Base-by-base conservation (phyloP, 2,329 filamentous ascomycete species). In the Nigrospora osmanthi region DNA sequence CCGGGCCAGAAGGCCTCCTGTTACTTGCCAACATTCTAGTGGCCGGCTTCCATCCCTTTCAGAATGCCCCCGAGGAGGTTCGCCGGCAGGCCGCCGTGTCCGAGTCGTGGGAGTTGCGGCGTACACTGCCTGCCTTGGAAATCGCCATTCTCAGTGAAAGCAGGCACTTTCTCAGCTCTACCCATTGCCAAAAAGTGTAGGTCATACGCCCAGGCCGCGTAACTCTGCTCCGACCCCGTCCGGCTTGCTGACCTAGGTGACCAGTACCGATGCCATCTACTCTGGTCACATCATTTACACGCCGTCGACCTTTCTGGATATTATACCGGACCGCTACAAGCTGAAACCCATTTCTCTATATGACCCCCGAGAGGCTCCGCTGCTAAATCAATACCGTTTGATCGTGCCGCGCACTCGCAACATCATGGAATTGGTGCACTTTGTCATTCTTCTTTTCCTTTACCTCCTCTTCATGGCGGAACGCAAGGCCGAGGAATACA, bases 261-360 rank as follows among this genome's bases (percentile, higher is more conserved):
- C 31, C 40, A 69, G 67, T 16, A 83, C 93, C 30, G 80, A 87
- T 52, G 87, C 87, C 40, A 89, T 94, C 38, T 93, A 91, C 57
- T 80, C 83, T 35, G 88, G 88, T 6, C 76, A 85, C 32, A 78
- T 94, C 49, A 82, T 89, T 33, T 93, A 93, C 59, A 91, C 87
- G 2, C 88, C 88, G 0, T 87, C 83, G 0, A 81, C 82, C 0
- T 89, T 88, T 59, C 80, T 91, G 61, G 85, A 93, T 61, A 85
- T 94, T 47, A 80, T 94, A 40, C 87, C 88, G 1, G 88, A 93
- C 60, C 81, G 85, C 54, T 94, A 93, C 70, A 93, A 93, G 66
- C 78, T 85, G 56, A 86, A 86, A 53, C 86, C 86, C 2, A 90
- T 93, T 44, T 83, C 85, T 9, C 68, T 93, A 0, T 93, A 93